These are phyloP conservation scores for Trichoderma hamatum DNA, from an alignment of 2,329 filamentous ascomycete genomes.

Conservation along the genomic window DNA sequence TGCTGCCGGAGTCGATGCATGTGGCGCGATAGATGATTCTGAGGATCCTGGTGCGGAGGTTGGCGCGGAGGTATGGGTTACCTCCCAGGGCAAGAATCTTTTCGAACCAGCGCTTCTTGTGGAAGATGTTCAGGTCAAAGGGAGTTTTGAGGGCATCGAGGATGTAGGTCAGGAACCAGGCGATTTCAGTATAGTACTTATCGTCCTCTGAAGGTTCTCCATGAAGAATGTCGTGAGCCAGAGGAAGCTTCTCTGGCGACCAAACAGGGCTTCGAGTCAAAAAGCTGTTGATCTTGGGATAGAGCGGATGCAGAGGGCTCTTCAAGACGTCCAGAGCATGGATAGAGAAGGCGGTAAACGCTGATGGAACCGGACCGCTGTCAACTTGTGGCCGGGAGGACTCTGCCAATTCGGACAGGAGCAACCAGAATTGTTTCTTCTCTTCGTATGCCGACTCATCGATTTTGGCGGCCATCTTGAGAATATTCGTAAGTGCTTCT, in stretches of 20 bases:
- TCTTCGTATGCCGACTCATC: constrained; percentile 73
- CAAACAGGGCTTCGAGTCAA: constrained; percentile 77
- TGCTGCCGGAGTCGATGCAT: constrained; percentile 70
- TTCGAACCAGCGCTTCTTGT: constrained; percentile 69
- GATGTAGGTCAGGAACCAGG: constrained; percentile 74
- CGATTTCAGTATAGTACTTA: constrained; percentile 70
- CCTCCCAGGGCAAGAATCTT: constrained; percentile 70
- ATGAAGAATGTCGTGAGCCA: constrained; percentile 65
- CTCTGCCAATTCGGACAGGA: constrained; percentile 79
- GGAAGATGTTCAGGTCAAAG: constrained; percentile 63
- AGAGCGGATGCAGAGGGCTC: constrained; percentile 79
- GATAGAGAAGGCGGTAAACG: constrained; percentile 75
- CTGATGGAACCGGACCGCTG: constrained; percentile 65
- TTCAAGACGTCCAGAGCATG: constrained; percentile 70
- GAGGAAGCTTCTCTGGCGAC: constrained; percentile 71
- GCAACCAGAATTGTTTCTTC: constrained; percentile 75
- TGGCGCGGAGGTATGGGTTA: constrained; percentile 64
- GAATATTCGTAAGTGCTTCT: constrained; percentile 72
- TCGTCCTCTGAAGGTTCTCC: constrained; percentile 73
- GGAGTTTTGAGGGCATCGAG: constrained; percentile 66
- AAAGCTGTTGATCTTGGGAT: constrained; percentile 83
- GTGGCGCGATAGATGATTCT: constrained; percentile 69
- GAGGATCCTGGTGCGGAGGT: constrained; percentile 62
- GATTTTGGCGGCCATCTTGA: constrained; percentile 65
- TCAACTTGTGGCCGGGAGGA: constrained; percentile 63